A percentile compares a stretch with the other conserved stretches of the same genome.
Conservation (phyloP, 306 rosid genomes). For the Vachellia pachyceras region DNA sequence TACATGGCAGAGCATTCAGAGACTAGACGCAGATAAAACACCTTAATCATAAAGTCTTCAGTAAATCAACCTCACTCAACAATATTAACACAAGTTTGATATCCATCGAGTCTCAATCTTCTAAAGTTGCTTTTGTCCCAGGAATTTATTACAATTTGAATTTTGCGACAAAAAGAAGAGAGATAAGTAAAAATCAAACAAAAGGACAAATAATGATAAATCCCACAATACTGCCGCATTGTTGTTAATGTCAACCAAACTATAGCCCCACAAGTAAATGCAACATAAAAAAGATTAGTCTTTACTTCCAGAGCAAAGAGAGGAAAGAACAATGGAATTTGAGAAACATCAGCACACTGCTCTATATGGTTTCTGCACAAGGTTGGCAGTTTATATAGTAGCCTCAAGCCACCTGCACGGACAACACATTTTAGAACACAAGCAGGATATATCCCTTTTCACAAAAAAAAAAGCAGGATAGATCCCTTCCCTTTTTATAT, state of each 20-base stretch:
- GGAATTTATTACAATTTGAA: not conserved
- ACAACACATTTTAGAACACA: slow-evolving; percentile 28
- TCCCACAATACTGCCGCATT: slow-evolving; percentile 42
- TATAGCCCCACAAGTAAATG: slow-evolving; percentile 45
- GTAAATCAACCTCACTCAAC: not conserved
- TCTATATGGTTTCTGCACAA: slow-evolving; percentile 63
- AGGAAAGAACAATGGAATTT: slow-evolving; percentile 63
- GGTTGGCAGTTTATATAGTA: slow-evolving; percentile 61
- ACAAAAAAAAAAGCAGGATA: too few relatives aligned
- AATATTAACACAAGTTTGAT: not conserved
- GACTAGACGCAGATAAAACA: too few relatives aligned
- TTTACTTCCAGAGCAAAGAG: slow-evolving; percentile 39
- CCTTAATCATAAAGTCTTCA: not conserved
- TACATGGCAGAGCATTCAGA: too few relatives aligned
- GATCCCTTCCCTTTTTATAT: not conserved
- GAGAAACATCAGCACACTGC: slow-evolving; percentile 66
- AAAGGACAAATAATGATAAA: not conserved
- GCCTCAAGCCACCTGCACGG: slow-evolving; percentile 31
- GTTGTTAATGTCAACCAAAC: too few relatives aligned
- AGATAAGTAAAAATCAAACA: not conserved
- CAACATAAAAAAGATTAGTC: slow-evolving; percentile 47
- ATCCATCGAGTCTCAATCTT: not conserved
- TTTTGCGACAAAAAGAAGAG: slow-evolving; percentile 23
- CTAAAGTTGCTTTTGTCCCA: not conserved
- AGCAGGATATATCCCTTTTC: too few relatives aligned